phyloP scores from a whole-genome alignment of 176 grass and related monocot species.

The Oryza rufipogon region DNA sequence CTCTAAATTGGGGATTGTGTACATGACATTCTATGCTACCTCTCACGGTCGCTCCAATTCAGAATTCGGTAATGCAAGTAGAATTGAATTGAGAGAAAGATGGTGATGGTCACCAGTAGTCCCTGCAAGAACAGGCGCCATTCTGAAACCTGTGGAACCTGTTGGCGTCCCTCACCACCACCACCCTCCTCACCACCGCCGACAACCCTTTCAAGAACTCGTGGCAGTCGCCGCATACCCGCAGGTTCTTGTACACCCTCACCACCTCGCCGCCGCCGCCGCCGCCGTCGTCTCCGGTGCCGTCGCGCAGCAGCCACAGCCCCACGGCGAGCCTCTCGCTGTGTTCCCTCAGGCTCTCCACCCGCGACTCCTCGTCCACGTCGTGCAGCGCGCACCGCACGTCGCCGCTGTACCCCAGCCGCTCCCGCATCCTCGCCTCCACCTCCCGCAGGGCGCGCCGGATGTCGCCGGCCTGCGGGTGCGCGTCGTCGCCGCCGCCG shows the following conservation, averaged over 20 bases:
- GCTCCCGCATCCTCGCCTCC: slow-evolving; percentile 52
- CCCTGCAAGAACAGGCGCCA: slow-evolving; percentile 40
- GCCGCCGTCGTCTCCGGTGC: background rate
- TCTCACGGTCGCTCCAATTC: too few relatives aligned
- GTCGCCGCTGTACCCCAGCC: slow-evolving; percentile 40
- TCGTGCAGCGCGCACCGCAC: slow-evolving; percentile 39
- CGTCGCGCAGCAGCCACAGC: slow-evolving; percentile 36
- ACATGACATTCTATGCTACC: too few relatives aligned
- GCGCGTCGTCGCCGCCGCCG: slow-evolving; percentile 35
- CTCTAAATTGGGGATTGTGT: too few relatives aligned
- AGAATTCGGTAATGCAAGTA: background rate
- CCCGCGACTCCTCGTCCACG: slow-evolving; percentile 52
- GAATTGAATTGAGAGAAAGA: background rate
- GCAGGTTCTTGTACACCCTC: slow-evolving; percentile 62
- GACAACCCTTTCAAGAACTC: slow-evolving; percentile 52
- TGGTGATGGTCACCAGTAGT: slow-evolving; percentile 42
- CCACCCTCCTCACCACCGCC: background rate
- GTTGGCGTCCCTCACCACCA: slow-evolving; percentile 54
- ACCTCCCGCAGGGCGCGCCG: slow-evolving; percentile 31
- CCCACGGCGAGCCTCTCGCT: slow-evolving; percentile 57
- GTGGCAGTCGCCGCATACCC: slow-evolving; percentile 51
- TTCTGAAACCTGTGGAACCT: slow-evolving; percentile 57
- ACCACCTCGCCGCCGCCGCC: slow-evolving; percentile 18
- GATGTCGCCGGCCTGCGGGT: slow-evolving; percentile 40
- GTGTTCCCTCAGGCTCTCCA: slow-evolving; percentile 52